Base-by-base conservation (phyloP, 208 protist genomes). In the Crithidia bombi region DNA sequence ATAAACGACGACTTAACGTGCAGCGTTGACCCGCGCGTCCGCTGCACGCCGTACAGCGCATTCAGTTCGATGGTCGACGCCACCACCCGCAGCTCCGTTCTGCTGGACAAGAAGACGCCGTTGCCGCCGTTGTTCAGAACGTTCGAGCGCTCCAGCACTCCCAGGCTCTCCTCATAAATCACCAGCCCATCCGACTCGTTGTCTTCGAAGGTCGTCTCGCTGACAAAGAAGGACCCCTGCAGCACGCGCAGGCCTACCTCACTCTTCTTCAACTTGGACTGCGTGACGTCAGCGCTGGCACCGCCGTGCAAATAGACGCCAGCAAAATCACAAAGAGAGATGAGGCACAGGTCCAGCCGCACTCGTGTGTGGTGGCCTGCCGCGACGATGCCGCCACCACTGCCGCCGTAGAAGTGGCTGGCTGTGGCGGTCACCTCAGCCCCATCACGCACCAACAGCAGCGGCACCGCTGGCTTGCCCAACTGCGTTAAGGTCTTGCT, bases 61-160 rank as follows among this genome's bases (percentile, higher is more conserved):
- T 93, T 93, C 43, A 87, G 62, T 69, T 90, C 84, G 25, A 93
- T 71, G 14, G 76, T 83, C 23, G 78, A 84, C 9, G 85, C 85
- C 21, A 52, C 43, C 52, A 89, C 65, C 17, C 57, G 65, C 26
- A 83, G 67, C 55, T 65, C 77, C 21, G 75, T 64, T 12, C 74
- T 75, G 19, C 59, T 15, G 0, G 63, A 41, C 14, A 89, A 55
- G 71, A 84, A 88, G 25, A 90, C 35, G 15, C 88, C 88, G 52
- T 84, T 90, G 26, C 88, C 82, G 23, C 75, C 78, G 57, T 89
- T 86, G 46, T 82, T 75, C 49, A 82, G 57, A 12, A 93, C 63
- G 49, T 69, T 75, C 23, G 51, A 83, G 17, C 81, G 75, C 59
- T 78, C 66, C 72, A 91, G 58, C 30, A 44, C 50, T 6, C 69